phyloP scores from a whole-genome alignment of 2,329 filamentous ascomycete species.

The Simplicillium sp. region DNA sequence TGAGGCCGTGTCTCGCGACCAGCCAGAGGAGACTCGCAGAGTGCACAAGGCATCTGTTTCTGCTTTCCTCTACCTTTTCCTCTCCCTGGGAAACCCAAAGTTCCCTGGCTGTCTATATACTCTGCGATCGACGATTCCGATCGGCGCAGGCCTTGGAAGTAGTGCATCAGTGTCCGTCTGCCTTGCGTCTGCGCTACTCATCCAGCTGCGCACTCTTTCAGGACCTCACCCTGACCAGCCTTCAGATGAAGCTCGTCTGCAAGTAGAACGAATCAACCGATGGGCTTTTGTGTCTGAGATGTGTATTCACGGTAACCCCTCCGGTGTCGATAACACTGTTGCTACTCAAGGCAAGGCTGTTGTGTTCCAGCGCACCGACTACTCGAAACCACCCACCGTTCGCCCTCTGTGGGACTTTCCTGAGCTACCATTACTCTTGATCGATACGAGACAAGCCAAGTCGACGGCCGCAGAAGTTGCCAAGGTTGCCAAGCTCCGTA shows the following conservation, averaged over 20 bases:
- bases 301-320: conserved; percentile 95
- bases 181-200: conserved; percentile 69
- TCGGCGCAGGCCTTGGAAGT: conserved; percentile 82
- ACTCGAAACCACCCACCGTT: conserved; percentile 67
- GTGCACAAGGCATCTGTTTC: conserved; percentile 75
- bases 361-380: conserved; percentile 74
- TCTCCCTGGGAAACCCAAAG: conserved; percentile 71
- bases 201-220: conserved; percentile 80
- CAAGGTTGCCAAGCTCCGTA: conserved; percentile 69
- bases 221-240: conserved; percentile 91
- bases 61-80: conserved; percentile 86
- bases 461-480: conserved; percentile 78
- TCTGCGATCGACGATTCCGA: conserved; percentile 85
- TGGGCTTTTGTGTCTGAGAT: conserved; percentile 98
- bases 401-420: conserved; percentile 78
- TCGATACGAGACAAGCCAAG: conserved; percentile 81
- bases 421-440: conserved; percentile 78
- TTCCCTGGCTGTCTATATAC: conserved; percentile 82
- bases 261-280: conserved; percentile 90
- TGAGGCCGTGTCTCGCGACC: conserved; percentile 54
- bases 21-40: conserved; percentile 64
- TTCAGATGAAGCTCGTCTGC: conserved; percentile 72
- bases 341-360: conserved; percentile 90
- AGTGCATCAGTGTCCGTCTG: conserved; percentile 94
- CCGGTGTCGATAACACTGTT: conserved; percentile 94